phyloP scores from a whole-genome alignment of 306 rosid genomes.

The Dalbergia cochinchinensis region DNA sequence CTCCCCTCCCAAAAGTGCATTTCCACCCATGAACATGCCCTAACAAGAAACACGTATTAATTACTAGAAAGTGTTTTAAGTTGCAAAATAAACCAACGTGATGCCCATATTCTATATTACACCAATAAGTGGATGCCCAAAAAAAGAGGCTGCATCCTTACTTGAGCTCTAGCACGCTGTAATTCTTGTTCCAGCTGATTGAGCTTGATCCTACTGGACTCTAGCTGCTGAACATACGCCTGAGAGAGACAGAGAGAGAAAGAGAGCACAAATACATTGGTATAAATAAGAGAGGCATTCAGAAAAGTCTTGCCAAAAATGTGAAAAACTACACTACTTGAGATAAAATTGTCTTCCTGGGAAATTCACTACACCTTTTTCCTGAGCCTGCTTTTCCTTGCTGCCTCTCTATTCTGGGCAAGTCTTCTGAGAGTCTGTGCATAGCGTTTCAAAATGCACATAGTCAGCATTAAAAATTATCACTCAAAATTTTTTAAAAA shows the following conservation, averaged over 20 bases:
- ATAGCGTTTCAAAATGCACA: slow-evolving; percentile 5
- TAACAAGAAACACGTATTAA: slow-evolving; percentile 45
- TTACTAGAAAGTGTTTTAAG: slow-evolving; percentile 11
- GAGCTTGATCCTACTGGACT: slow-evolving; percentile 93
- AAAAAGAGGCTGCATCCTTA: slow-evolving; percentile 40
- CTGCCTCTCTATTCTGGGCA: slow-evolving; percentile 99
- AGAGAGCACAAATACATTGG: not conserved
- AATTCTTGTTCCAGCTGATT: slow-evolving; percentile 94
- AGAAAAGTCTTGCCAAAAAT: slow-evolving; percentile 44
- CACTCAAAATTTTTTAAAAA: not conserved
- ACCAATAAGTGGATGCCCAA: not conserved
- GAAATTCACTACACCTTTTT: slow-evolving; percentile 69
- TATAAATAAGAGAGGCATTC: not conserved
- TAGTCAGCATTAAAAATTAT: slow-evolving; percentile 17
- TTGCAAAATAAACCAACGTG: not conserved
- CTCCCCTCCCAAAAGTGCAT: slow-evolving; percentile 72
- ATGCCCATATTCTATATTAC: slow-evolving; percentile 10
- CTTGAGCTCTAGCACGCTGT: slow-evolving; percentile 88
- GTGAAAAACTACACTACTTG: slow-evolving; percentile 28
- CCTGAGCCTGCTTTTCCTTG: slow-evolving; percentile 98
- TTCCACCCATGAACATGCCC: slow-evolving; percentile 71
- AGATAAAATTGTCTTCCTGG: slow-evolving; percentile 1
- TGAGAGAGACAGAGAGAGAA: slow-evolving; percentile 31
- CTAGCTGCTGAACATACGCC: slow-evolving; percentile 99
- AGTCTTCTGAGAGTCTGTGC: slow-evolving; percentile 92